Base-by-base conservation (phyloP, 768 basidiomycete genomes). In the Imleria badia region DNA sequence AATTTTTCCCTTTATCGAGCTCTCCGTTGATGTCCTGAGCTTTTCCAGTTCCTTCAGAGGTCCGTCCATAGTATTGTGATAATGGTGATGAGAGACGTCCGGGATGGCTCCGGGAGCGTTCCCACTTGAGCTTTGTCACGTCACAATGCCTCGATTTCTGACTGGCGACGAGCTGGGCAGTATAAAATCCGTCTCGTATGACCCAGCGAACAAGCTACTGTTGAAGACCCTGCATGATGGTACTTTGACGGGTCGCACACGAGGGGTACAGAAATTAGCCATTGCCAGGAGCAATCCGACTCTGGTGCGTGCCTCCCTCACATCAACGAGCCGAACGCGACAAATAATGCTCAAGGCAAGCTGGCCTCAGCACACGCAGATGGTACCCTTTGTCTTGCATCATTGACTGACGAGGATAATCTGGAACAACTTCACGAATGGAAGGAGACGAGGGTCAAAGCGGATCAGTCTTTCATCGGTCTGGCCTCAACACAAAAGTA, bases 91-190 rank as follows among this genome's bases (percentile, higher is more conserved):
- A 51, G 31, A 33, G 20, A 10, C 1, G 19, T 48, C 30, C 9
- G 31, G 45, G 31, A 8, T 22, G 9, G 26, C 20, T 36, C 33
- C 45, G 12, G 33, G 10, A 1, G 22, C 6, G 31, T 30, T 60
- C 51, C 52, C 50, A 17, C 44, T 26, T 6, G 26, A 26, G 26
- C 26, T 23, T 56, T 54, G 60, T 65, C 64, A 70, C 66, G 58
- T 60, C 58, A 68, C 66, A 13, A 90, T 89, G 86, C 73, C 82
- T 66, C 81, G 79, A 54, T 91, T 91, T 71, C 72, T 90, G 47
- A 70, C 83, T 42, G 91, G 89, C 58, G 91, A 93, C 72, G 86
- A 90, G 59, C 82, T 89, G 31, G 91, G 91, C 19, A 82, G 80
- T 52, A 79, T 92, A 54, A 91, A 91, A 72, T 70, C 81, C 9